These are phyloP conservation scores for Starmerella vitae DNA, from an alignment of 805 yeast genomes.

Conservation along the genomic window DNA sequence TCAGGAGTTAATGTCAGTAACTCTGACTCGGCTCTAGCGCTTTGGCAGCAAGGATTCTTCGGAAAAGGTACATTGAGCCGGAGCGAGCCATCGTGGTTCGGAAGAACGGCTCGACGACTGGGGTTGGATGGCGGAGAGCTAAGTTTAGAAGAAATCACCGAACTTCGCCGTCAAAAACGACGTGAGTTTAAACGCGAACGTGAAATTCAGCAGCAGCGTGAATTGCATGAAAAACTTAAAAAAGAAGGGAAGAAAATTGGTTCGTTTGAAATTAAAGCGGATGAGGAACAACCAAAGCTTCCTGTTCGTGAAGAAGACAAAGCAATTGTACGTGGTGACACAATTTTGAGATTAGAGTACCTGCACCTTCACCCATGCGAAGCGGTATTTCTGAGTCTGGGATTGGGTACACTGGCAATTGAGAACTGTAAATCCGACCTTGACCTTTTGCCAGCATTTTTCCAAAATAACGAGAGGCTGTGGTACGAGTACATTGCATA, in stretches of 20 bases:
- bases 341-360: conserved; percentile 27
- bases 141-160: conserved; percentile 59
- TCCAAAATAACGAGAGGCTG: not conserved
- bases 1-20: conserved; percentile 27
- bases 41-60: conserved; percentile 83
- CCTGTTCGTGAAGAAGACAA: conserved; percentile 23
- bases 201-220: conserved; percentile 40
- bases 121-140: conserved; percentile 32
- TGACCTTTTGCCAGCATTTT: conserved; percentile 2
- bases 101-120: conserved; percentile 47
- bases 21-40: conserved; percentile 35
- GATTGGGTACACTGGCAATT: conserved; percentile 37
- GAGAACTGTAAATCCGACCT: conserved; percentile 11
- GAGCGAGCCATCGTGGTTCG: conserved; percentile 83
- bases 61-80: conserved; percentile 86
- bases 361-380: conserved; percentile 68
- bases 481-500: conserved; percentile 55
- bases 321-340: conserved; percentile 14
- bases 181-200: conserved; percentile 58
- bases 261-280: not conserved
- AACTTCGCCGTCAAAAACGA: conserved; percentile 56
- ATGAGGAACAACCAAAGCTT: not conserved
- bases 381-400: conserved; percentile 52
- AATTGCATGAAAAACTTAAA: conserved; percentile 30
- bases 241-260: conserved; percentile 9